phyloP scores from a whole-genome alignment of 225 moss, liverwort and hornwort genomes.

The Pseudisothecium myosuroides region DNA sequence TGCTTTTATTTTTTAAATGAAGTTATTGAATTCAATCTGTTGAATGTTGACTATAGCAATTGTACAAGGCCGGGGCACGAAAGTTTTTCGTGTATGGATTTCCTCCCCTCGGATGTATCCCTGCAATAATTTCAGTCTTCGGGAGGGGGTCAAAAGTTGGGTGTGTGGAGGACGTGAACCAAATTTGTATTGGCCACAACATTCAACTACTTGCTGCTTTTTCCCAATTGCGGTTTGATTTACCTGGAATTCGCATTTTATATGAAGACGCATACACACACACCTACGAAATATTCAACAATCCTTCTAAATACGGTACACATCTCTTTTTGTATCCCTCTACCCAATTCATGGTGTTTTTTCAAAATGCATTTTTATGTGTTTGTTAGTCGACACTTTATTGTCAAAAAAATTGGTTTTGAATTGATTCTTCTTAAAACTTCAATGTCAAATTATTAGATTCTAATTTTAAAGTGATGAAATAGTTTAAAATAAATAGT shows the following conservation, averaged over 20 bases:
- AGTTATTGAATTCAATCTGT: background rate
- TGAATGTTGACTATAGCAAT: constrained; percentile 11
- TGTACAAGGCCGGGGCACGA: constrained; percentile 42
- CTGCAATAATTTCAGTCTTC: background rate
- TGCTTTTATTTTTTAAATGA: background rate
- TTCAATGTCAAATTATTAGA: background rate
- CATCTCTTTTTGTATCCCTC: background rate
- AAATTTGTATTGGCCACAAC: background rate
- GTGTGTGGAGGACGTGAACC: constrained; percentile 1
- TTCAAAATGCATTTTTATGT: fast-evolving
- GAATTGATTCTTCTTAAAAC: background rate
- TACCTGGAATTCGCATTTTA: background rate
- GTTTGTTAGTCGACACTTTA: fast-evolving
- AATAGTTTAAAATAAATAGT: no score
- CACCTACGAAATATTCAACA: background rate
- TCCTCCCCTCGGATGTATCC: constrained; percentile 58
- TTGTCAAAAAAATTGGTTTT: no score
- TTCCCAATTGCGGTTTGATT: background rate
- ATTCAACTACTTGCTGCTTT: background rate
- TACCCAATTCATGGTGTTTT: no score
- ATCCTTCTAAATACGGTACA: constrained; percentile 34
- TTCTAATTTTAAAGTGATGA: background rate
- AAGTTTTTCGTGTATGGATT: constrained; percentile 21
- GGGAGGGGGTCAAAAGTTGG: background rate
- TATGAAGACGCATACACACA: constrained; percentile 15